phyloP scores from a whole-genome alignment of 805 yeast genomes.

The Suhomyces sp. region DNA sequence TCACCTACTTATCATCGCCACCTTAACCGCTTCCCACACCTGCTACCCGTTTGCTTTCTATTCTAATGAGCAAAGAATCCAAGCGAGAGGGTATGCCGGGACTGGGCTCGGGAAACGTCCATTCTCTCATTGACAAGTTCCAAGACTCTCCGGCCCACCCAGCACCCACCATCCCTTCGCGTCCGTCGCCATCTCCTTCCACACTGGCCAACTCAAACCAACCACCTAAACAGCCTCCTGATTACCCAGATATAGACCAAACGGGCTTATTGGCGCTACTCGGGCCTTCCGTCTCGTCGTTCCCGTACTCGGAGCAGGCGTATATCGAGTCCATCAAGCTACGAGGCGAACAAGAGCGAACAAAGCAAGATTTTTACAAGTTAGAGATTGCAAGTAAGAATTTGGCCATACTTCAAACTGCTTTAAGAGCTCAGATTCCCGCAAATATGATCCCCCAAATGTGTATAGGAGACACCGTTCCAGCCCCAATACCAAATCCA shows the following conservation, averaged over 20 bases:
- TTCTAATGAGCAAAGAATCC: constrained; percentile 1
- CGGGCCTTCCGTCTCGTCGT: constrained; percentile 50
- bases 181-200: constrained; percentile 4
- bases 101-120: constrained; percentile 30
- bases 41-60: neutral
- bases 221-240: neutral
- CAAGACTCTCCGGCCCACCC: neutral
- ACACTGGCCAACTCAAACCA: neutral
- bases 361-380: constrained; percentile 75
- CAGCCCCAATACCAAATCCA: constrained; percentile 9
- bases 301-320: constrained; percentile 59
- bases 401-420: constrained; percentile 59
- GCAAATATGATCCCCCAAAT: constrained; percentile 58
- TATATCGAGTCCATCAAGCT: constrained; percentile 57
- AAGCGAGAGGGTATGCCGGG: neutral
- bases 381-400: constrained; percentile 61
- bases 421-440: constrained; percentile 62
- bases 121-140: constrained; percentile 36
- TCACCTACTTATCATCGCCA: neutral
- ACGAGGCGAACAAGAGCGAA: constrained; percentile 70
- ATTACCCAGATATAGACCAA: constrained; percentile 6
- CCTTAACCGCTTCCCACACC: neutral
- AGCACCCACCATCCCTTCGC: constrained; percentile 1
- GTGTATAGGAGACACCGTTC: constrained; percentile 37
- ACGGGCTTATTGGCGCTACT: constrained; percentile 36